Evolutionary conservation across 108 stramenopile species (phyloP), one percentile per base, ranked within the genome.

Genomic region (Cyclotella cryptica): DNA sequence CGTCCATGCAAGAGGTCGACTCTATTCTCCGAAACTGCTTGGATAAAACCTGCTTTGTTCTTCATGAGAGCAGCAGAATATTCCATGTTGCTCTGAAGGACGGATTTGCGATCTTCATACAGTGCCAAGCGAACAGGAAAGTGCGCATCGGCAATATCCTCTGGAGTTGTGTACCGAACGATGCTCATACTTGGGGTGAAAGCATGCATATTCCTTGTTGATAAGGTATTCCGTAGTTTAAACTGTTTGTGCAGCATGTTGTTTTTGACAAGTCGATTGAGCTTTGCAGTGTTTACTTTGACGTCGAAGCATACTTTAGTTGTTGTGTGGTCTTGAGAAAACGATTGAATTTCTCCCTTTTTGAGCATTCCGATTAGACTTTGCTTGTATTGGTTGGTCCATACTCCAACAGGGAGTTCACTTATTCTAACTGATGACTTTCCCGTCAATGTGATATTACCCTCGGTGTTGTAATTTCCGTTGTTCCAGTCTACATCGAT

Each of bases 151-250:
- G 90, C 88, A 62, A 97, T 94, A 39, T 86, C 74, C 66, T 88
- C 79, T 13, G 94, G 84, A 11, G 84, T 82, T 9, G 79, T 65
- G 70, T 88, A 97, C 29, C 88, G 84, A 69, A 69, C 72, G 47
- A 98, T 94, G 30, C 24, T 45, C 64, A 86, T 86, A 51, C 77
- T 42, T 12, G 69, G 27, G 57, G 92, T 88, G 75, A 96, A 96
- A 8, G 94, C 90, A 85, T 98, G 89, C 98, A 98, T 98, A 75
- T 98, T 98, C 18, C 90, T 86, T 15, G 86, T 85, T 10, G 67
- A 79, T 9, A 96, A 67, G 27, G 67, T 77, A 27, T 88, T 83
- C 18, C 71, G 79, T 14, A 97, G 86, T 53, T 85, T 90, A 65
- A 97, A 92, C 7, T 65, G 49, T 63, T 90, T 88, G 62, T 88